Base-by-base conservation (phyloP, 768 basidiomycete genomes). In the Leccinum variicolor region DNA sequence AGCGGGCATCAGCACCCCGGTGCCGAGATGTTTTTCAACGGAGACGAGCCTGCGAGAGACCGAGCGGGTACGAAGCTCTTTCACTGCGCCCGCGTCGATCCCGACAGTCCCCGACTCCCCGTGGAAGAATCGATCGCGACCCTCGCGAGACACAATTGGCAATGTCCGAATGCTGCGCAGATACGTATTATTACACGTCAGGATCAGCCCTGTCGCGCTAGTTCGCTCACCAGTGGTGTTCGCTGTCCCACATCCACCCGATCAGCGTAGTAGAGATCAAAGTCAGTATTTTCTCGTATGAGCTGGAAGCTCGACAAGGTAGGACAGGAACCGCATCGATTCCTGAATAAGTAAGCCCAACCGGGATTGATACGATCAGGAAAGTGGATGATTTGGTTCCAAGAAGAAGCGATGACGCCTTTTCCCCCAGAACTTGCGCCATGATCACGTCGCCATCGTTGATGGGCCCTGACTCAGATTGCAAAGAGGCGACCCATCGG, bases 231-330 rank as follows among this genome's bases (percentile, higher is more conserved):
- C 25, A 14, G 49, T 29, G 17, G 1, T 23, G 1, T 23, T 6
- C 14, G 51, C 2, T 47, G 34, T 26, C 8, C 11, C 14, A 9
- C 3, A 74, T 85, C 19, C 74, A 80, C 50, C 83, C 81, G 1
- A 78, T 88, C 57, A 75, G 81, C 25, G 77, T 80, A 13, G 82
- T 86, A 11, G 87, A 90, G 67, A 85, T 89, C 51, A 88, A 90
- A 66, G 69, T 86, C 41, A 85, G 82, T 61, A 77, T 80, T 15
- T 86, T 81, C 76, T 75, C 79, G 1, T 84, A 83, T 52, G 81
- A 82, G 59, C 74, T 75, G 23, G 74, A 84, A 58, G 78, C 81
- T 23, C 76, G 74, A 66, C 73, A 76, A 52, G 76, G 77, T 75
- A 52, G 29, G 47, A 3, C 17, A 41, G n/a, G 23, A 25, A 23